phyloP scores from a whole-genome alignment of 495 filamentous ascomycete species.

The Echria macrotheca region DNA sequence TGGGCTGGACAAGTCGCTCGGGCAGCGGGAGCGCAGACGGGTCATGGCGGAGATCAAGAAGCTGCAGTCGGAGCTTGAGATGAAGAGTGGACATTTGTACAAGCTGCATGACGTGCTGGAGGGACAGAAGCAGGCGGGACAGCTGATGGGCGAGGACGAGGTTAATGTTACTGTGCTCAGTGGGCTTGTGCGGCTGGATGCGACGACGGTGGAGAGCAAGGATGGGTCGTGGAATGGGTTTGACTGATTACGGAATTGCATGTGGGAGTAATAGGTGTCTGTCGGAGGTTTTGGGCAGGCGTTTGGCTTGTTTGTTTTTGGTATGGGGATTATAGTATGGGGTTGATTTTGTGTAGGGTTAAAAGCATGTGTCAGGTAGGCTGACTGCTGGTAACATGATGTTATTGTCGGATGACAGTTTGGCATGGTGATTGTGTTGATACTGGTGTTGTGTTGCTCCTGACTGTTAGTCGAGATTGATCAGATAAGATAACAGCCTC shows the following conservation, averaged over 20 bases:
- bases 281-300: background rate
- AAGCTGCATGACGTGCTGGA: slow-evolving; percentile 85
- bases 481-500: too few relatives aligned
- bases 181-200: slow-evolving; percentile 18
- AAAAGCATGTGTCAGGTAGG: too few relatives aligned
- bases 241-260: slow-evolving; percentile 15
- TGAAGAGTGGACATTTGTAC: slow-evolving; percentile 85
- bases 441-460: too few relatives aligned
- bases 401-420: too few relatives aligned
- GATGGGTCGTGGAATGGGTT: slow-evolving; percentile 39
- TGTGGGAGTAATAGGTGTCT: background rate
- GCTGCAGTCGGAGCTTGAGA: slow-evolving; percentile 60
- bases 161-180: slow-evolving; percentile 59
- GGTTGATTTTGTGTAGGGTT: too few relatives aligned
- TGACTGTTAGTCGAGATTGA: too few relatives aligned
- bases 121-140: slow-evolving; percentile 62
- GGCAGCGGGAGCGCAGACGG: slow-evolving; percentile 57
- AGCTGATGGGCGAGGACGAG: slow-evolving; percentile 59
- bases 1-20: slow-evolving; percentile 62
- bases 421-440: too few relatives aligned
- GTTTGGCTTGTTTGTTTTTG: background rate
- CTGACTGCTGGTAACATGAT: too few relatives aligned
- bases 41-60: slow-evolving; percentile 60
- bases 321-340: background rate
- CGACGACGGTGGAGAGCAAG: slow-evolving; percentile 16